Percentiles rank a stretch among this genome's conserved stretches.
Conservation (phyloP, 2,329 filamentous ascomycete species). For the Hymenoscyphus infarciens region DNA sequence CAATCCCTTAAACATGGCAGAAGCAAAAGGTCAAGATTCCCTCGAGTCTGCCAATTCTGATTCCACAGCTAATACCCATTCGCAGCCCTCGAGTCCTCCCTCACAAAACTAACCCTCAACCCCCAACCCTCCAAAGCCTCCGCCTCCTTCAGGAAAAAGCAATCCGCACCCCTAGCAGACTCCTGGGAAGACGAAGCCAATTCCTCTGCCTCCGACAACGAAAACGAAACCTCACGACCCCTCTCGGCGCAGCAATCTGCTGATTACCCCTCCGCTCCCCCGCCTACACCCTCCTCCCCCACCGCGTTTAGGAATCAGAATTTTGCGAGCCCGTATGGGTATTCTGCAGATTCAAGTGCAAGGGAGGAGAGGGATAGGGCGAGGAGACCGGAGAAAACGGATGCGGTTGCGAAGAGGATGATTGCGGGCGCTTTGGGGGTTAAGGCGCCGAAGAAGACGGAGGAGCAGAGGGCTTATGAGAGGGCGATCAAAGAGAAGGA, state of each 20-base stretch:
- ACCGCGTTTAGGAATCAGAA: conserved; percentile 15
- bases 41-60: background rate
- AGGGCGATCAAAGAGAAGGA: conserved; percentile 79
- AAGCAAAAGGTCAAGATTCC: conserved; percentile 21
- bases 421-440: conserved; percentile 87
- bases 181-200: conserved; percentile 73
- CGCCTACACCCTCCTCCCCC: conserved; percentile 64
- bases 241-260: conserved; percentile 29
- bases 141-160: conserved; percentile 35
- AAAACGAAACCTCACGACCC: conserved; percentile 31
- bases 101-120: conserved; percentile 30
- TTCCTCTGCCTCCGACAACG: conserved; percentile 36
- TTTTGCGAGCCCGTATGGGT: conserved; percentile 28
- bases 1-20: conserved; percentile 17
- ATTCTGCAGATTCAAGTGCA: conserved; percentile 13
- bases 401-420: conserved; percentile 82
- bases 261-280: conserved; percentile 50
- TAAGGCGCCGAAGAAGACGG: conserved; percentile 73
- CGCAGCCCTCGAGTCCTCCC: conserved; percentile 29
- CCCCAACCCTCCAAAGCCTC: conserved; percentile 26
- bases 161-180: conserved; percentile 49
- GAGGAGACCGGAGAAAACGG: conserved; percentile 79
- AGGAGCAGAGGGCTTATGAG: conserved; percentile 87
- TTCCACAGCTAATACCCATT: conserved; percentile 5
- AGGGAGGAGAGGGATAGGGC: conserved; percentile 24